Percentiles rank a stretch among this genome's conserved stretches.
These are phyloP conservation scores for Zychaea mexicana DNA, from an alignment of 371 early-diverging fungal genomes.

Conservation along the genomic window DNA sequence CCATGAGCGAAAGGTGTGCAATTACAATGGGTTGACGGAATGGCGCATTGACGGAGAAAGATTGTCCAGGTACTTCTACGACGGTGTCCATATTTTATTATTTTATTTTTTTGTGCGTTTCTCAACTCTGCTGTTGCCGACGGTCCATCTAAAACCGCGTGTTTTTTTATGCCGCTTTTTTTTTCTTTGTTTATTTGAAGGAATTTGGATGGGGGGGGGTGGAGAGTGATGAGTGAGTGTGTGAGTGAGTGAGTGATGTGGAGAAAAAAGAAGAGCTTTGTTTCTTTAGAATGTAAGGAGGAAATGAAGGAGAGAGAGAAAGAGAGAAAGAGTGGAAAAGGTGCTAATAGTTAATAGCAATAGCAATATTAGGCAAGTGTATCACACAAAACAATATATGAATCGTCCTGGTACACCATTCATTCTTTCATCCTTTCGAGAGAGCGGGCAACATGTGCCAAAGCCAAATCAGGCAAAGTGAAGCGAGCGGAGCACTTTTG, in stretches of 20 bases:
- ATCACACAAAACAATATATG: neutral
- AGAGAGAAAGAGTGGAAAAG: no score
- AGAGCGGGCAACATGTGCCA: slow-evolving; percentile 4
- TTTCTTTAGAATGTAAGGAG: no score
- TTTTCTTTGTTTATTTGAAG: slow-evolving; percentile 6
- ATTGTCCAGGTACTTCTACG: slow-evolving; percentile 18
- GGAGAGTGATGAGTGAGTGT: neutral
- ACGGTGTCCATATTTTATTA: slow-evolving; percentile 31
- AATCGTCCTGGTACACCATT: no score
- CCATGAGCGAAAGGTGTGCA: slow-evolving; percentile 38
- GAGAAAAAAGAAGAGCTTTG: no score
- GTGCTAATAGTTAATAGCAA: no score
- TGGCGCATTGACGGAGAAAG: slow-evolving; percentile 44
- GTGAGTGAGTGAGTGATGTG: neutral
- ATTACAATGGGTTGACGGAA: slow-evolving; percentile 45
- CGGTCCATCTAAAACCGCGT: slow-evolving; percentile 1
- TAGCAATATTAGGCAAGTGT: neutral
- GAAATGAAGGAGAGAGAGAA: slow-evolving; percentile 4
- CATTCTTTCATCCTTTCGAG: neutral
- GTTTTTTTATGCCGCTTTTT: neutral
- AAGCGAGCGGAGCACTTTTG: slow-evolving; percentile 1
- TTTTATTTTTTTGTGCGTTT: slow-evolving; percentile 7
- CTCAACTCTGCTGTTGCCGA: no score
- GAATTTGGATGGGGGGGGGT: no score
- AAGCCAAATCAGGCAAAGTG: neutral